Percentiles rank a stretch among this genome's conserved stretches.
Conservation (phyloP, 768 basidiomycete genomes). For the Trametes villosa region DNA sequence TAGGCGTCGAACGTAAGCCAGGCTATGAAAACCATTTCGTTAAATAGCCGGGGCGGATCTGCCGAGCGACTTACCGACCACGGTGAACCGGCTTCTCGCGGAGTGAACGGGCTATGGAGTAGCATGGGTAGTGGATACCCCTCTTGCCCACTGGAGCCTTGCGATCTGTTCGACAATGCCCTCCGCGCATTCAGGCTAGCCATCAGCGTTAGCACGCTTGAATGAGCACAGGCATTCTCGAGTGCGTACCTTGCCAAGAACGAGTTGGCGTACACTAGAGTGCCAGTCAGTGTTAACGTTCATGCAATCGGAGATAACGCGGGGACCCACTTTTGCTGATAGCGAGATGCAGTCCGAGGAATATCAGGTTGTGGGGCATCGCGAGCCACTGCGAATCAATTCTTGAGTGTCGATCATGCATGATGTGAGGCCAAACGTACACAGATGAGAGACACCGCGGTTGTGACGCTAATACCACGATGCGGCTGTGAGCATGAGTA, state of each 20-base stretch:
- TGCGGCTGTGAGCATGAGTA: too few species aligned
- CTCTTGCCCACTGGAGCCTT: neutral
- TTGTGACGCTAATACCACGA: conserved; percentile 23
- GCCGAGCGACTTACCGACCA: conserved; percentile 2
- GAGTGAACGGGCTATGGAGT: neutral
- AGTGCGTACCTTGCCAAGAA: conserved; percentile 18
- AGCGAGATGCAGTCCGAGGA: conserved; percentile 29
- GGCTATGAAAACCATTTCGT: neutral
- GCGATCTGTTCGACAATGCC: conserved; percentile 3
- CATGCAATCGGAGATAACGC: neutral
- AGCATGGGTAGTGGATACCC: neutral
- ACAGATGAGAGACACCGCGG: conserved; percentile 26
- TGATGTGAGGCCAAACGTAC: conserved; percentile 14
- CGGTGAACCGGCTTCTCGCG: neutral
- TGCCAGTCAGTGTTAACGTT: neutral
- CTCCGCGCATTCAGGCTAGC: conserved; percentile 21
- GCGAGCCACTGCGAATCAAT: conserved; percentile 26
- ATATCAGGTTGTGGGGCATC: conserved; percentile 28
- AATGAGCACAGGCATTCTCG: neutral
- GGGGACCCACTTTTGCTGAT: conserved; percentile 30
- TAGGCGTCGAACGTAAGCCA: neutral
- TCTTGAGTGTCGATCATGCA: neutral
- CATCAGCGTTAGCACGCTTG: neutral
- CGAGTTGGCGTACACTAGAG: conserved; percentile 23
- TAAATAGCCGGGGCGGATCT: neutral